A percentile compares a stretch with the other conserved stretches of the same genome.
These are phyloP conservation scores for Lactarius vividus DNA, from an alignment of 768 basidiomycete genomes.

Conservation along the genomic window DNA sequence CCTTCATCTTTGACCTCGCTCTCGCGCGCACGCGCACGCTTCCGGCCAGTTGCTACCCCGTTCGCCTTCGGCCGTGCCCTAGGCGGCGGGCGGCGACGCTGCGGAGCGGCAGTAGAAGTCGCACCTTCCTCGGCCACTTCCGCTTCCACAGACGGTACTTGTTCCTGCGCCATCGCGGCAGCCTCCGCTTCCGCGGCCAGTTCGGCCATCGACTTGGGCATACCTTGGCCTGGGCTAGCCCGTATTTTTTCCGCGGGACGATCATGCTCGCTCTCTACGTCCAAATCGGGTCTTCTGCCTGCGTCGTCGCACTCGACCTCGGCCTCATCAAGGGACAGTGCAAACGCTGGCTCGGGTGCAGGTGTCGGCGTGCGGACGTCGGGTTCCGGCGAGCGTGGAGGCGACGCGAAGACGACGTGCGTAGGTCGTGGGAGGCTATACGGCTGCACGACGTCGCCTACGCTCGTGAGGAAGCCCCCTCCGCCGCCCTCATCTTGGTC, in stretches of 20 bases:
- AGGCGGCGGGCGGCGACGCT: not conserved
- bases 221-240: conserved; percentile 2
- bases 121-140: conserved; percentile 5
- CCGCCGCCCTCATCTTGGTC: not conserved
- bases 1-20: not conserved
- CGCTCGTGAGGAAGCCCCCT: conserved; percentile 66
- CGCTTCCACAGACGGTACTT: not conserved
- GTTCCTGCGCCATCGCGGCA: conserved; percentile 26
- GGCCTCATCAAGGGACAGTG: conserved; percentile 26
- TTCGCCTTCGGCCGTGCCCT: not conserved
- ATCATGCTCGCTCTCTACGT: too few species aligned
- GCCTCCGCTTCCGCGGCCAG: conserved; percentile 21
- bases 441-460: conserved; percentile 69
- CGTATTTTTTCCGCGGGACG: not conserved
- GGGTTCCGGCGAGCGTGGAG: conserved; percentile 20
- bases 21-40: conserved; percentile 1
- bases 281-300: not conserved
- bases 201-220: conserved; percentile 26
- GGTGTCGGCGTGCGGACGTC: conserved; percentile 19
- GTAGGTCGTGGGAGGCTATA: conserved; percentile 67
- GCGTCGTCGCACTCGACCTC: conserved; percentile 32
- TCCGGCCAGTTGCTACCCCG: conserved; percentile 1
- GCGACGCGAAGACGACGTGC: conserved; percentile 28
- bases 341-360: conserved; percentile 18
- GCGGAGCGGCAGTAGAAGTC: not conserved